Conservation (phyloP, 192 early-diverging fungal genomes). For the Coemansia umbellata region DNA sequence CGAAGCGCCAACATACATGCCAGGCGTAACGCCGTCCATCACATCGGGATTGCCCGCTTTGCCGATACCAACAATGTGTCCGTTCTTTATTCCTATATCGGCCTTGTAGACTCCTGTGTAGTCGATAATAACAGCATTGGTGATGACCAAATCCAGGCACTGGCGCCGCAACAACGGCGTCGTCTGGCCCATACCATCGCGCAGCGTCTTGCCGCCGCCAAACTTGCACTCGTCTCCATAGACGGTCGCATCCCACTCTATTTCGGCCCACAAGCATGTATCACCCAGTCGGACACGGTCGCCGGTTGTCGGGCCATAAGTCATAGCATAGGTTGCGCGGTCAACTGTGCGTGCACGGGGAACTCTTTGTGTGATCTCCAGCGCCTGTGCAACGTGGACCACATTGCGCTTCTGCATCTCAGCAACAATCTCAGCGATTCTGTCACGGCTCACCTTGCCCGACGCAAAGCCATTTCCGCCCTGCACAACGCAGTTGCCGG, state of each 20-base stretch:
- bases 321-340: slow-evolving; percentile 78
- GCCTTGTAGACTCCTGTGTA: slow-evolving; percentile 96
- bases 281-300: slow-evolving; percentile 87
- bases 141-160: slow-evolving; percentile 91
- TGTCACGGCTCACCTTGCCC: slow-evolving; percentile 61
- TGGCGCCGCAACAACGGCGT: slow-evolving; percentile 60
- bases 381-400: slow-evolving; percentile 56
- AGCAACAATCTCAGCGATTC: slow-evolving; percentile 8
- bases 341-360: slow-evolving; percentile 64
- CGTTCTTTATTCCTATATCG: slow-evolving; percentile 90
- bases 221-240: slow-evolving; percentile 98
- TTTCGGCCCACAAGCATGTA: slow-evolving; percentile 74
- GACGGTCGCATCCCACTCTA: slow-evolving; percentile 85
- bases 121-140: slow-evolving; percentile 90
- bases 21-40: slow-evolving; percentile 88
- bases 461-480: slow-evolving; percentile 85
- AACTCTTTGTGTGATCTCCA: slow-evolving; percentile 46
- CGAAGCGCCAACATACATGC: slow-evolving; percentile 82
- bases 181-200: slow-evolving; percentile 94
- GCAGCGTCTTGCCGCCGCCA: slow-evolving; percentile 90
- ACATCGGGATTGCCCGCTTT: slow-evolving; percentile 97
- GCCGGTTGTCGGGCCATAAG: slow-evolving; percentile 90
- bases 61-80: slow-evolving; percentile 86
- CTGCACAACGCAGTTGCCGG: slow-evolving; percentile 67
- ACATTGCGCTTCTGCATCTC: slow-evolving; percentile 33